A percentile compares a stretch with the other conserved stretches of the same genome.
phyloP scores from a whole-genome alignment of 2,329 filamentous ascomycete species.

The Dactylellina leptospora region DNA sequence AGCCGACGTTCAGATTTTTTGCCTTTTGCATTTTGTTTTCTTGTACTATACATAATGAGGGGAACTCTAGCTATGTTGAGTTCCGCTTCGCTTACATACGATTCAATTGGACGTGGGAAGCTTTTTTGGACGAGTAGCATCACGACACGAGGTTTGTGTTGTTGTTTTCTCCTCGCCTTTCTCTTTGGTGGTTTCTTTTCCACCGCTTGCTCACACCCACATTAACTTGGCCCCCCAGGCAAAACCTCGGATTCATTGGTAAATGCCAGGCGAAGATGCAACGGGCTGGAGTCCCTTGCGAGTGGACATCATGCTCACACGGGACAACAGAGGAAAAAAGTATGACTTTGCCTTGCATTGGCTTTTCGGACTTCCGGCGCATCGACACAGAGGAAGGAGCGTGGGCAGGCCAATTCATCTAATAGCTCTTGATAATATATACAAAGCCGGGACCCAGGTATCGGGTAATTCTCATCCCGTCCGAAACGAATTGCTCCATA shows the following conservation, averaged over 20 bases:
- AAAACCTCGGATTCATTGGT: slow-evolving; percentile 17
- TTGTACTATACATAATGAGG: slow-evolving; percentile 30
- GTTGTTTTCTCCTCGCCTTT: slow-evolving; percentile 28
- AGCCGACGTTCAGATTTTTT: slow-evolving; percentile 46
- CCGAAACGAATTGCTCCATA: slow-evolving; percentile 45
- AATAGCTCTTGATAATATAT: slow-evolving; percentile 46
- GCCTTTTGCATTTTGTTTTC: slow-evolving; percentile 36
- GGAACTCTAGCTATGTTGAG: slow-evolving; percentile 39
- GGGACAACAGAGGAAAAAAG: slow-evolving; percentile 13
- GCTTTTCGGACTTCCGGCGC: slow-evolving; percentile 20
- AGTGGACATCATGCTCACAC: slow-evolving; percentile 9
- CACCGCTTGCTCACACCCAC: slow-evolving; percentile 17
- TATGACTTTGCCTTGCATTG: slow-evolving; percentile 25
- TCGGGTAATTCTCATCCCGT: slow-evolving; percentile 52
- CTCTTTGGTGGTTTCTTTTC: not conserved
- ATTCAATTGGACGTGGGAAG: slow-evolving; percentile 18
- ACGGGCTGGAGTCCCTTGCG: slow-evolving; percentile 2
- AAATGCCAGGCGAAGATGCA: slow-evolving; percentile 9
- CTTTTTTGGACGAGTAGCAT: slow-evolving; percentile 52
- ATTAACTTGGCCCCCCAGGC: slow-evolving; percentile 14
- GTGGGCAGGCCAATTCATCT: slow-evolving; percentile 11
- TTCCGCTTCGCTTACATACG: slow-evolving; percentile 45
- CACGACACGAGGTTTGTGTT: slow-evolving; percentile 51
- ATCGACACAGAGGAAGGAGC: slow-evolving; percentile 1
- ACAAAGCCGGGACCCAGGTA: slow-evolving; percentile 26